Evolutionary conservation across 345 rosid genomes (phyloP), one percentile per base, ranked within the genome.

Genomic region (Hibiscus tridactylites): DNA sequence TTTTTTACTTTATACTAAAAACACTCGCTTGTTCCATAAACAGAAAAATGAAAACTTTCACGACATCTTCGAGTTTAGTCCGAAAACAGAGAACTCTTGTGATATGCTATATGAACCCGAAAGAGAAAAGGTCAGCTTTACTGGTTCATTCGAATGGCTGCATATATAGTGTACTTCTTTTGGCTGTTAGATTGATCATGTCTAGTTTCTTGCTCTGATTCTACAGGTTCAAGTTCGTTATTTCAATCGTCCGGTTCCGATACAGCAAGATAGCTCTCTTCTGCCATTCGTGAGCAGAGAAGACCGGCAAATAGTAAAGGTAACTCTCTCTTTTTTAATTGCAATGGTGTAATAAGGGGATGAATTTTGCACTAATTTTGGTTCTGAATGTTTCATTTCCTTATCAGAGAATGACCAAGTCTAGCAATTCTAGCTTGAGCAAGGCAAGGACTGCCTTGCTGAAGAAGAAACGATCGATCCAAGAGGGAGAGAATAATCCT

Each of bases 381-480:
- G 1, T 58, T 24, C 24, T 24, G 33, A 10, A 58, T 58, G 31
- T 3, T 24, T 26, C 15, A 59, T 15, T 59, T 15, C 33, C 16
- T 64, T 39, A 17, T 37, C 29, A 64, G 68, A 72, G 16, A 17
- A 26, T 39, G 31, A 56, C 76, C 8, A 56, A 3, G 44, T 63
- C 70, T 39, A 63, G 71, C 3, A 37, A 37, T 7, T 54, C 76
- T 8, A 3, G 6, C 10, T 65, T 73, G 71, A 73, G 69, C 19
- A 65, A 73, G 71, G 63, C 64, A 16, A 73, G 71, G 65, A 73
- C 76, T 24, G 57, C 15, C 6, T 65, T 73, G 12, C 29, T 73
- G 17, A 65, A 65, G 5, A 73, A 73, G 71, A 28, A 54, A 52
- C 69, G 76, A 19, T 10, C n/a, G 56, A 5, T 15, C 2, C 42